Evolutionary conservation across 495 filamentous ascomycete genomes (phyloP), one percentile per base, ranked within the genome.

Genomic region (Astrothelium macrocarpum): DNA sequence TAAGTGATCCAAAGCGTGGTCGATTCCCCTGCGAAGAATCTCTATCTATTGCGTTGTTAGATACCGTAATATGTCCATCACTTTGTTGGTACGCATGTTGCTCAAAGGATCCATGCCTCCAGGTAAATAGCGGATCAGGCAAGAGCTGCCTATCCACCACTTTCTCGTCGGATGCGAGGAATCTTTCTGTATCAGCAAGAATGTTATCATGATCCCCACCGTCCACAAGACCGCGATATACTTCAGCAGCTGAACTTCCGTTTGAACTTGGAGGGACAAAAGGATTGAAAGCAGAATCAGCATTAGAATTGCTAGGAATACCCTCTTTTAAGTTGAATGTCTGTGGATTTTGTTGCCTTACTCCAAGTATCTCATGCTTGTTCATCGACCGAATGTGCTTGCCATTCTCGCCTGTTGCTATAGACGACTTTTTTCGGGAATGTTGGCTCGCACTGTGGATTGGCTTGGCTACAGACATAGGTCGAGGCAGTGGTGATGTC

Each of bases 41-140:
- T 2, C 42, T 56, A 56, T 62, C 59, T 45, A 32, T 29, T 10
- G 32, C 10, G 20, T 32, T 53, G n/a, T 23, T 25, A 26, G 32
- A 10, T 20, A 18, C 29, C 18, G 59, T 56, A 0, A 62, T 20
- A 11, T 31, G 53, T 11, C 34, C 25, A 28, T 43, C 59, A 26
- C 64, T 65, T 23, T 20, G 26, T 26, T 43, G 49, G 10, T 43
- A 31, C 34, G 36, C 10, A 23, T 60, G 59, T n/a, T 36, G n/a
- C 10, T 62, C 23, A 26, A 29, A 29, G 25, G 20, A 28, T 20
- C 2, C 29, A 56, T 9, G 25, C 10, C 49, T 9, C 49, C 49
- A 56, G 5, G 49, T 28, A 29, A 56, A 56, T 29, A 56, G 16
- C 9, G 49, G 49, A n/a, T 20, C 23, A 28, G 49, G 49, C 23